Conservation (phyloP, 2,329 filamentous ascomycete genomes). For the Fusarium sp. region DNA sequence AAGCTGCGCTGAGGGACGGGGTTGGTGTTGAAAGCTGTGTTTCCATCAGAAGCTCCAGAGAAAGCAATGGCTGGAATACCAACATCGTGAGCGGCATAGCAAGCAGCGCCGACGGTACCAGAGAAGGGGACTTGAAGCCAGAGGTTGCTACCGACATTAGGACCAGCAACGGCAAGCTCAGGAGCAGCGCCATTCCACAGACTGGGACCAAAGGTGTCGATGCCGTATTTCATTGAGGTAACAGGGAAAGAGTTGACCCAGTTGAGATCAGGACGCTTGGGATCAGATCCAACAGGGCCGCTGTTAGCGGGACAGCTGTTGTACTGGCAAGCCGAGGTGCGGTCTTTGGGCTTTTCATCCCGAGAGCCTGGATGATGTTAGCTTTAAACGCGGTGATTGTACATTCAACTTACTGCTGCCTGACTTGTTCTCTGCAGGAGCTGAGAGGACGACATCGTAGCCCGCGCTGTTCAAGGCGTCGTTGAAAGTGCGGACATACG, state of each 20-base stretch:
- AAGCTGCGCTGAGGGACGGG: slow-evolving; percentile 67
- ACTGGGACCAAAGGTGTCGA: slow-evolving; percentile 66
- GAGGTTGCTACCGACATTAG: slow-evolving; percentile 72
- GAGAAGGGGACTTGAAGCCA: slow-evolving; percentile 70
- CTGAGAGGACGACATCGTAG: slow-evolving; percentile 74
- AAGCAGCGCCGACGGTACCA: slow-evolving; percentile 76
- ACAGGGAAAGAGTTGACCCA: slow-evolving; percentile 80
- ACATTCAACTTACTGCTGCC: slow-evolving; percentile 63
- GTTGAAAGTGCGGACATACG: slow-evolving; percentile 73
- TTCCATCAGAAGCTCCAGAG: slow-evolving; percentile 66
- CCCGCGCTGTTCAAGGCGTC: slow-evolving; percentile 66
- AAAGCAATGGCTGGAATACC: slow-evolving; percentile 78
- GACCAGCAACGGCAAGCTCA: slow-evolving; percentile 75
- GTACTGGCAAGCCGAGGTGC: slow-evolving; percentile 69
- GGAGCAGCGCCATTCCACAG: slow-evolving; percentile 66
- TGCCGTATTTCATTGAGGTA: slow-evolving; percentile 73
- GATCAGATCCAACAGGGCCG: slow-evolving; percentile 69
- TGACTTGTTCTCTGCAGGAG: slow-evolving; percentile 75
- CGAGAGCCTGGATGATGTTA: slow-evolving; percentile 61
- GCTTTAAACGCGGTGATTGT: not conserved
- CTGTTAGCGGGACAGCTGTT: slow-evolving; percentile 70
- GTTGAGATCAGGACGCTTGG: slow-evolving; percentile 64
- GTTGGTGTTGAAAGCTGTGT: slow-evolving; percentile 66
- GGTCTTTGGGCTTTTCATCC: slow-evolving; percentile 60
- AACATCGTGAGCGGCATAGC: slow-evolving; percentile 66